Evolutionary conservation across 2,329 filamentous ascomycete species (phyloP), one percentile per base, ranked within the genome.

Genomic region (Paecilomyces niveus): DNA sequence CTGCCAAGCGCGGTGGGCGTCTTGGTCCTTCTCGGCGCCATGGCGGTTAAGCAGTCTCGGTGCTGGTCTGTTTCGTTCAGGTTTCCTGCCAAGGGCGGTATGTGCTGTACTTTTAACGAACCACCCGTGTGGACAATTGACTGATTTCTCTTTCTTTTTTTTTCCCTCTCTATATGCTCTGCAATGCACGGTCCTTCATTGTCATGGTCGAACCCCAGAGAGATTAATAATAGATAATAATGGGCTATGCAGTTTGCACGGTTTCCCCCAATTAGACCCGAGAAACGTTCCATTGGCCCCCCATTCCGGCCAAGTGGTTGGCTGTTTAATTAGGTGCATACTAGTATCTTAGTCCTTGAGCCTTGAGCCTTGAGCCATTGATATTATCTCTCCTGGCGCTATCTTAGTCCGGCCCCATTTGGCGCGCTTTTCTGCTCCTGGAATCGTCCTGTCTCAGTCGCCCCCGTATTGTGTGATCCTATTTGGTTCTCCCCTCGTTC

Each of bases 1-100:
- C 67, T 63, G 61, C 59, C 56, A 59, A 62, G 59, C 58, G 60
- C 59, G 64, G 65, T 60, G 68, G 64, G 59, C 58, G 51, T 57
- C 61, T 66, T 70, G 70, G 67, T 68, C 65, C 68, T 66, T 67
- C 65, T 71, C 63, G 70, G 70, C 68, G 70, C 65, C 68, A 68
- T 67, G 68, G 50, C 50, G 21, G 50, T 52, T 29, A 13, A 21
- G 50, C 50, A 24, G 50, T 52, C n/a, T 52, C 50, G 50, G 50
- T 52, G 50, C 50, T 29, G 50, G 50, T 52, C 21, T 52, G 21
- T 52, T 29, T 24, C 50, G 21, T 52, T 52, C 22, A 52, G 50
- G 39, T 45, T 52, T n/a, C 50, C 50, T 29, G 50, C 21, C 18
- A 45, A 10, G 24, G 55, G 31, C 32, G 39, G 26, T 57, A 39